Conservation (phyloP, 1,139 yeast species). For the Hemisphaericaspora xylofermentans region DNA sequence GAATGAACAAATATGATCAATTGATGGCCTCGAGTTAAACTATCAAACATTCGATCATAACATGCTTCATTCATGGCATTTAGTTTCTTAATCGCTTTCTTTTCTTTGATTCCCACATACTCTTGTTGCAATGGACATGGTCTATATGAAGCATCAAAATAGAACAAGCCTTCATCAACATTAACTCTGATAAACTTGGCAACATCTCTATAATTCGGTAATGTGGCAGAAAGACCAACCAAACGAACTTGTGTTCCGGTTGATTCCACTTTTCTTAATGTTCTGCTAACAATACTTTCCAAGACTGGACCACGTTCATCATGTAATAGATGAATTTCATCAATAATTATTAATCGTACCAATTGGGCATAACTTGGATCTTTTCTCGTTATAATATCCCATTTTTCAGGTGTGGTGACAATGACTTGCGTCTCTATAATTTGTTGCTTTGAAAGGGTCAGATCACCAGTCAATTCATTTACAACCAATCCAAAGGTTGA, state of each 20-base stretch:
- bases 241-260: constrained; percentile 53
- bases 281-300: constrained; percentile 82
- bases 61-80: constrained; percentile 92
- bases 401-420: constrained; percentile 93
- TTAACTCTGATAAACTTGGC: constrained; percentile 78
- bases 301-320: constrained; percentile 95
- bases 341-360: constrained; percentile 78
- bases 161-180: constrained; percentile 58
- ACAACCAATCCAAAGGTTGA: constrained; percentile 67
- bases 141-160: constrained; percentile 78
- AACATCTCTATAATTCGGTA: constrained; percentile 88
- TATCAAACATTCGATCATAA: constrained; percentile 74
- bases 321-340: constrained; percentile 90
- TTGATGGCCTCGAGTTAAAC: constrained; percentile 60
- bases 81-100: constrained; percentile 72
- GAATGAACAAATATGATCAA: constrained; percentile 91
- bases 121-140: constrained; percentile 94
- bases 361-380: constrained; percentile 53
- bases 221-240: constrained; percentile 89
- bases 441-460: constrained; percentile 74
- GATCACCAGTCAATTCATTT: constrained; percentile 89
- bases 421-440: constrained; percentile 77
- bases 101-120: constrained; percentile 84
- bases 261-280: constrained; percentile 49
- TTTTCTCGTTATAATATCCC: constrained; percentile 95